Evolutionary conservation across 345 rosid species (phyloP).

Genomic region (Hirschfeldia incana): DNA sequence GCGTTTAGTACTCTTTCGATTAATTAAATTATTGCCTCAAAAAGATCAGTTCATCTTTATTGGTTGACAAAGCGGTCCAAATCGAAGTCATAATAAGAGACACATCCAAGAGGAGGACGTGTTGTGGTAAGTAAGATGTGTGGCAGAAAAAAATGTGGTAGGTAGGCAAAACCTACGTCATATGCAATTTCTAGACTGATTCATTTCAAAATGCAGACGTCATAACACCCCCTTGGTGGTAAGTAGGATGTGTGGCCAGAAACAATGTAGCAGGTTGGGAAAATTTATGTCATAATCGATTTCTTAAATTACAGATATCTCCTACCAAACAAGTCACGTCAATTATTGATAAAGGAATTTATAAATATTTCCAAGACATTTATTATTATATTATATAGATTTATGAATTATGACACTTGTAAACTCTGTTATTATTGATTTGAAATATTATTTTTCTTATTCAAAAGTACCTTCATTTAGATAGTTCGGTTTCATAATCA

Average conservation of each 20-base stretch:
- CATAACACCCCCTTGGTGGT: background rate
- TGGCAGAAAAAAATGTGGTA: background rate
- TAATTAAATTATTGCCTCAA: background rate
- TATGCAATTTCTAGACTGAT: background rate
- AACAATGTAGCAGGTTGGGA: background rate
- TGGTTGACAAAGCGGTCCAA: slow-evolving; percentile 15
- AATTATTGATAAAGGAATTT: background rate
- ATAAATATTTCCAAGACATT: background rate
- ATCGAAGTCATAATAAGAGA: slow-evolving; percentile 10
- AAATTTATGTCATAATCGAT: background rate
- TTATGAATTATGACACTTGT: background rate
- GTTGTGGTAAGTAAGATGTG: slow-evolving; percentile 31
- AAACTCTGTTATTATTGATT: background rate
- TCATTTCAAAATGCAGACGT: background rate
- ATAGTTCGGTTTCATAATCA: background rate
- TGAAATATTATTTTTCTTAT: too few species aligned
- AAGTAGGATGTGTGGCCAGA: background rate
- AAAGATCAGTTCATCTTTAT: background rate
- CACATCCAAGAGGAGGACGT: background rate
- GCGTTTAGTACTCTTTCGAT: background rate
- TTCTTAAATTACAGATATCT: background rate
- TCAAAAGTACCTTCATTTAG: background rate
- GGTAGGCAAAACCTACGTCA: background rate
- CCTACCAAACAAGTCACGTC: background rate
- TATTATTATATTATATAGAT: background rate